phyloP scores from a whole-genome alignment of 768 basidiomycete species.

The Collybia nuda region DNA sequence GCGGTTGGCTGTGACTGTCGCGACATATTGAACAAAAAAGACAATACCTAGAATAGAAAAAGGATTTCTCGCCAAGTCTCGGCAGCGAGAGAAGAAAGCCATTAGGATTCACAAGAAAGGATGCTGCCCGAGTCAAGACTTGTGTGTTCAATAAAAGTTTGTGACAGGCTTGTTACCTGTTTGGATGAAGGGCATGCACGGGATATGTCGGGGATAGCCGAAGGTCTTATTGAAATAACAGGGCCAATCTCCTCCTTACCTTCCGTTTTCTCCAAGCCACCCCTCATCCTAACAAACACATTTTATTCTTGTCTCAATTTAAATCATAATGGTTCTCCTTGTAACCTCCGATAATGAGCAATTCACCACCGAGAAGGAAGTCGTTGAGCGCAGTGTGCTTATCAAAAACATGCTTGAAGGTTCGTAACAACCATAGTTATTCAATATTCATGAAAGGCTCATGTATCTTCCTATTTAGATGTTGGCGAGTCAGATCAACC shows the following conservation, averaged over 20 bases:
- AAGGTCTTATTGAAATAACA: conserved; percentile 26
- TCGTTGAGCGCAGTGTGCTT: conserved; percentile 92
- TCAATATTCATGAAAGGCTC: not conserved
- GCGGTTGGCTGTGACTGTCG: conserved; percentile 4
- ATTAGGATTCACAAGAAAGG: conserved; percentile 24
- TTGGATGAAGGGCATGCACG: conserved; percentile 2
- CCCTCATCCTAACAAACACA: conserved; percentile 12
- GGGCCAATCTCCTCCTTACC: conserved; percentile 15
- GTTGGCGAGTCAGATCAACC: conserved; percentile 93
- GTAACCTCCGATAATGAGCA: conserved; percentile 95
- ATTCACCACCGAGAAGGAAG: conserved; percentile 90
- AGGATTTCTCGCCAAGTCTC: conserved; percentile 38
- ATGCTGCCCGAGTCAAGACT: not conserved
- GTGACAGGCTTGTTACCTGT: not conserved
- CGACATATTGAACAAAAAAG: not conserved
- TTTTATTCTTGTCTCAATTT: conserved; percentile 7
- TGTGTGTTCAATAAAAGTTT: conserved; percentile 5
- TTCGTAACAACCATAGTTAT: conserved; percentile 27
- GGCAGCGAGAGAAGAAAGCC: conserved; percentile 49
- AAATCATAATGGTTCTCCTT: conserved; percentile 72
- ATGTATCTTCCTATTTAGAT: conserved; percentile 46
- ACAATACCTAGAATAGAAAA: conserved; percentile 47
- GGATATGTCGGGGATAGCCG: conserved; percentile 40
- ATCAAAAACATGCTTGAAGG: conserved; percentile 99
- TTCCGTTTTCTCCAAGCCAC: conserved; percentile 13